Conservation (phyloP, 345 rosid genomes). For the Acer campestre region DNA sequence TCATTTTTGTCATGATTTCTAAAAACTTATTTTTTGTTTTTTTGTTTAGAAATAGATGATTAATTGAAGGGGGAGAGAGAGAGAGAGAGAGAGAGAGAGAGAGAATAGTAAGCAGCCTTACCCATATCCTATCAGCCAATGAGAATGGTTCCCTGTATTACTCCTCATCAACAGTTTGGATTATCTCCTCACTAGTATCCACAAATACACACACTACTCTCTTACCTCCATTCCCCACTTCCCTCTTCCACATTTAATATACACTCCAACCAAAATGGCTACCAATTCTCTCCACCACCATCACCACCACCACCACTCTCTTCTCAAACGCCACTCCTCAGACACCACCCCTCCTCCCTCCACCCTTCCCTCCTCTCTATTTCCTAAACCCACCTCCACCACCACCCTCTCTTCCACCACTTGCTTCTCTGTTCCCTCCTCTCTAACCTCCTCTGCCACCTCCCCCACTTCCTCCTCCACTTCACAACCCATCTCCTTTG, state of each 20-base stretch:
- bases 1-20: no score
- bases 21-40: no score
- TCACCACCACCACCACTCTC: constrained; percentile 8
- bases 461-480: constrained; percentile 33
- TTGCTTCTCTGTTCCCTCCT: constrained; percentile 1
- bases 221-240: neutral
- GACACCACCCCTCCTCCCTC: constrained; percentile 12
- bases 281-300: constrained; percentile 48
- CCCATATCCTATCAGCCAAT: constrained; percentile 76
- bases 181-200: constrained; percentile 16
- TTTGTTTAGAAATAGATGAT: no score
- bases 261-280: constrained; percentile 37
- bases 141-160: constrained; percentile 43
- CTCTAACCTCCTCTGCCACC: constrained; percentile 34
- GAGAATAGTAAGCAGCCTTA: constrained; percentile 47
- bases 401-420: constrained; percentile 30
- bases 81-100: constrained; percentile 21
- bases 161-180: constrained; percentile 36
- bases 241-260: neutral
- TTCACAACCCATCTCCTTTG: constrained; percentile 51
- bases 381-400: constrained; percentile 41
- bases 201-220: constrained; percentile 17
- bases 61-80: neutral
- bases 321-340: neutral
- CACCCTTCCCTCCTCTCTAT: constrained; percentile 29